Base-by-base conservation (phyloP, 2,329 filamentous ascomycete species). In the Stemphylium lycopersici region DNA sequence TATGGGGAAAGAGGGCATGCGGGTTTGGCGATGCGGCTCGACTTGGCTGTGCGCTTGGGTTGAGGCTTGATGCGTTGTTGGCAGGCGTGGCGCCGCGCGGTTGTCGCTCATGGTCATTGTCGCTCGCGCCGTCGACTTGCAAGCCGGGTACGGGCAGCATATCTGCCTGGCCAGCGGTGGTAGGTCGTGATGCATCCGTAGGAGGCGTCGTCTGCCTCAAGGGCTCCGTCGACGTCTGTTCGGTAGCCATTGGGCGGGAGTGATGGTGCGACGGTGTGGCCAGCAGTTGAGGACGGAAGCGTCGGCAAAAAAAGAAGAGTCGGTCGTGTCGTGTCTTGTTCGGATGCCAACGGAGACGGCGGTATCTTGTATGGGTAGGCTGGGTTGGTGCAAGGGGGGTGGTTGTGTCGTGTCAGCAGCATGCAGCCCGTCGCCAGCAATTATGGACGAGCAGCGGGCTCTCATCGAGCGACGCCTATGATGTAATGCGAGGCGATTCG, bases 1-100 rank as follows among this genome's bases (percentile, higher is more conserved):
- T 77, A 48, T 76, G 72, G 29, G 77, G 73, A 41, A 70, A 74
- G n/a, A 69, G 56, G 18, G 74, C 69, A 31, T 72, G 71, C 6
- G 60, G 62, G 39, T 66, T 70, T 22, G 66, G 66, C 20, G 70
- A 74, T 33, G 63, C 52, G n/a, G 67, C 65, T 26, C 68, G 58
- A 52, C 65, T 72, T 33, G 61, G 55, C 20, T 56, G 60, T 7
- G 62, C 58, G 51, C 62, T 65, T 48, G 62, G 50, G 45, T 62
- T 59, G 50, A 53, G 48, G 55, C 54, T 15, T 48, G 57, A 33
- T 15, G 36, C 15, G 40, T 45, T 50, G 38, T 41, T 50, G 46
- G 42, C 43, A 15, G 54, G 53, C 26, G 56, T 56, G 20, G 57
- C 55, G 49, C 50, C 54, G 33, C 55, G 56, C 8, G 57, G 55